Conservation (phyloP, 2,329 filamentous ascomycete species). For the Lasiodiplodia hormozganensis region DNA sequence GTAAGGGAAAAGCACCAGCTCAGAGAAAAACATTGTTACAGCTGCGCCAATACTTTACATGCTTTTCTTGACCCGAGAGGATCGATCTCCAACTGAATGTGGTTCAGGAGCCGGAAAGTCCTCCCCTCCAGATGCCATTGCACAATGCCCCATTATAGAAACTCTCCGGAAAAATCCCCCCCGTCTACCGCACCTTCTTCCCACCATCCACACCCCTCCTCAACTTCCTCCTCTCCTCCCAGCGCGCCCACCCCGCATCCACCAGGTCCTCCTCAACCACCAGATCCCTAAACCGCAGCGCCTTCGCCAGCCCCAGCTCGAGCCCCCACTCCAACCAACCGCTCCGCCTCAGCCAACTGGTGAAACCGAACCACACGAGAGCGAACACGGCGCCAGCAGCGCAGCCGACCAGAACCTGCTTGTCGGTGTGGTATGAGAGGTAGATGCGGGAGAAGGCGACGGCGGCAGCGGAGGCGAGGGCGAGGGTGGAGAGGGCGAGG, state of each 20-base stretch:
- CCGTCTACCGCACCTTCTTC: constrained; percentile 32
- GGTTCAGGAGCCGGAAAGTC: too few relatives aligned
- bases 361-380: constrained; percentile 78
- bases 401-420: constrained; percentile 84
- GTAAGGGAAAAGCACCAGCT: too few relatives aligned
- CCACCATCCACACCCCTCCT: constrained; percentile 36
- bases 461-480: constrained; percentile 50
- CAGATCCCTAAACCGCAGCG: constrained; percentile 80
- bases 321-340: constrained; percentile 78
- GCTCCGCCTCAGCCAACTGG: constrained; percentile 67
- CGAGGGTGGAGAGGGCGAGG: constrained; percentile 55
- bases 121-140: too few relatives aligned
- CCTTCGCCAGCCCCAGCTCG: constrained; percentile 67
- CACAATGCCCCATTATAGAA: too few relatives aligned
- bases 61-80: too few relatives aligned
- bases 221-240: constrained; percentile 66
- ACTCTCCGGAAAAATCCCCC: too few relatives aligned
- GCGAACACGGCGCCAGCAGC: constrained; percentile 74
- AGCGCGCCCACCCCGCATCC: constrained; percentile 93
- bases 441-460: constrained; percentile 87
- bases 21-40: too few relatives aligned
- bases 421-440: constrained; percentile 87
- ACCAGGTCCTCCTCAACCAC: constrained; percentile 86
- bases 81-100: too few relatives aligned
- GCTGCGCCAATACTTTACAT: too few relatives aligned